Evolutionary conservation across 495 filamentous ascomycete genomes (phyloP), one percentile per base, ranked within the genome.

Genomic region (Neurospora intermedia): DNA sequence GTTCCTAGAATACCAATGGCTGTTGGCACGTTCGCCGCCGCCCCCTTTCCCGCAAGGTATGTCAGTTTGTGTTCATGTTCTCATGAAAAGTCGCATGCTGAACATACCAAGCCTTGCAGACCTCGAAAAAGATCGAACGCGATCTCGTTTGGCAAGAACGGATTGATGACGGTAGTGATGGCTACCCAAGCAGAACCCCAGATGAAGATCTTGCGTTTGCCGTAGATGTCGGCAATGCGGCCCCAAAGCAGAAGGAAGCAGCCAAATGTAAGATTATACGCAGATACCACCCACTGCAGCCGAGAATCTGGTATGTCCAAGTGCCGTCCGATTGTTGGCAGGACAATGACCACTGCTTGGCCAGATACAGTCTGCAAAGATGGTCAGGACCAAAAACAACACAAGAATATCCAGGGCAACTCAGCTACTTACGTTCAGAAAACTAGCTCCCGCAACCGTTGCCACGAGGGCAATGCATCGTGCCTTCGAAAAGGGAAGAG

Each of bases 211-310:
- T 80, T 80, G 74, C 90, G 88, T 72, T 91, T 90, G 40, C 91
- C 92, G 75, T 92, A 92, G 73, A 93, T 87, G 76, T 94, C 92
- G 20, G 88, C 90, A 41, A 94, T 81, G 75, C 89, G 88, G 45
- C 92, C 92, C 83, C 91, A 93, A 70, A 92, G 85, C 15, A 94
- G 83, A 41, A 94, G 81, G 76, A 94, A 91, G 41, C 91, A 88
- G 48, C 91, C 92, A 69, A 90, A 89, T 4, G 88, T 87, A 48
- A 94, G 84, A 11, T 85, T 78, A 72, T 90, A 90, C 0, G 88
- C 85, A 0, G 89, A 90, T 9, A 91, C 81, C 42, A 90, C 84
- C 88, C 88, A 90, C 83, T 91, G 89, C 38, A 88, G 82, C 9
- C 88, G 81, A 38, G 82, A 82, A 9, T 85, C 83, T 1, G 89